A percentile compares a stretch with the other conserved stretches of the same genome.
phyloP scores from a whole-genome alignment of 176 grass and related monocot species.

The Eragrostis nindensis region DNA sequence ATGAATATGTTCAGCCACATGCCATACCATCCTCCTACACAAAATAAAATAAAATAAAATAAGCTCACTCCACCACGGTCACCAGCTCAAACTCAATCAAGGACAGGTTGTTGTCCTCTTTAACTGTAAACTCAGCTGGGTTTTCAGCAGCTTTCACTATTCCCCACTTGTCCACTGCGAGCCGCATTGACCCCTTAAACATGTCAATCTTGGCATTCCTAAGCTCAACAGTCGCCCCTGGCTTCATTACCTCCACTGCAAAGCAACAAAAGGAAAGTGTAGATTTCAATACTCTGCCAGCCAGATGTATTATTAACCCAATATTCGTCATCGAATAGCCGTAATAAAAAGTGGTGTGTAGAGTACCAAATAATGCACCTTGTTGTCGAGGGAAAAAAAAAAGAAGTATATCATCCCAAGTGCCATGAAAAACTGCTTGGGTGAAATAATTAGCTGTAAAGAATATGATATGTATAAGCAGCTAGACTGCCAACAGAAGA shows the following conservation, averaged over 20 bases:
- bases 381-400: too few species aligned
- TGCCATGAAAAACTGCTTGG: not conserved
- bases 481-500: not conserved
- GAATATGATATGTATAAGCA: not conserved
- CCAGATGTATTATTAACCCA: not conserved
- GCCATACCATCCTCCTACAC: not conserved
- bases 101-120: conserved; percentile 63
- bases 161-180: conserved; percentile 59
- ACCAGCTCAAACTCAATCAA: conserved; percentile 62
- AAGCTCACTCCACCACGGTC: conserved; percentile 45
- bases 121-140: conserved; percentile 43
- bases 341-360: not conserved
- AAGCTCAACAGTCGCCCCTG: conserved; percentile 41
- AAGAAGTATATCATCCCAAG: not conserved
- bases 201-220: conserved; percentile 62
- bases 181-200: conserved; percentile 59
- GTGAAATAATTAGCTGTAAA: not conserved
- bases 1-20: not conserved
- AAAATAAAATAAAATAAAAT: not conserved
- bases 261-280: not conserved
- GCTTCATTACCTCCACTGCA: conserved; percentile 54
- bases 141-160: conserved; percentile 42
- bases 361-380: not conserved
- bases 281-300: not conserved
- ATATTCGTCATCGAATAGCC: not conserved